Conservation (phyloP, 169 alveolate genomes). For the Plasmodium vivax region DNA sequence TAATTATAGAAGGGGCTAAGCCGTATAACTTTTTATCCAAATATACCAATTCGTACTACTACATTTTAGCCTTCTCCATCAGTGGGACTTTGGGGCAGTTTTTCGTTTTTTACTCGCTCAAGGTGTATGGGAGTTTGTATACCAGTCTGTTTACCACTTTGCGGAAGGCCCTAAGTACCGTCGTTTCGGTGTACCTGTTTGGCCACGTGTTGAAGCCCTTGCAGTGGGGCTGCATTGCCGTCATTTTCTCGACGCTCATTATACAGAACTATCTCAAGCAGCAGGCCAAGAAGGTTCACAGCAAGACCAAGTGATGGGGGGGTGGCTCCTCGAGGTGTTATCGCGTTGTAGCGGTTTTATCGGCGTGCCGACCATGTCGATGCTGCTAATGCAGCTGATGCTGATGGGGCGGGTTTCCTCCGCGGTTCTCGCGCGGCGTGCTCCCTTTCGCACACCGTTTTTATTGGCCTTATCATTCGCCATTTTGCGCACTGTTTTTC, state of each 20-base stretch:
- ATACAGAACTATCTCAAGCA: conserved; percentile 82
- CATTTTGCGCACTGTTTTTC: neutral
- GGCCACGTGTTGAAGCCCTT: conserved; percentile 85
- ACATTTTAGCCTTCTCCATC: conserved; percentile 81
- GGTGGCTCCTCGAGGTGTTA: neutral
- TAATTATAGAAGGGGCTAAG: conserved; percentile 85
- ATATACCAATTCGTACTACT: conserved; percentile 76
- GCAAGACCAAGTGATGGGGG: neutral
- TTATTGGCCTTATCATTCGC: neutral
- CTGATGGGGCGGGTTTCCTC: neutral
- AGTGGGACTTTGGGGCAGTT: conserved; percentile 91
- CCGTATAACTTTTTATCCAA: conserved; percentile 80
- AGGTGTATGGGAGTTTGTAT: conserved; percentile 90
- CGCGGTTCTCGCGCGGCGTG: too few relatives aligned
- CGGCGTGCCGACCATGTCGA: too few relatives aligned
- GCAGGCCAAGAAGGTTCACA: conserved; percentile 37
- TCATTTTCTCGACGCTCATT: conserved; percentile 85
- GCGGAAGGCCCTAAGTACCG: conserved; percentile 89
- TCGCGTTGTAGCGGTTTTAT: too few relatives aligned
- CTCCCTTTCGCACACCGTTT: neutral
- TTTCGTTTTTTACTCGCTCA: conserved; percentile 88
- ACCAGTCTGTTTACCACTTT: conserved; percentile 90
- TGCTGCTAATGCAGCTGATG: neutral
- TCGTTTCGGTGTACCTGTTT: conserved; percentile 88
- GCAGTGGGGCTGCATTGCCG: conserved; percentile 89